Conservation (phyloP, 176 grass and related monocot species). For the Neostapfia colusana region DNA sequence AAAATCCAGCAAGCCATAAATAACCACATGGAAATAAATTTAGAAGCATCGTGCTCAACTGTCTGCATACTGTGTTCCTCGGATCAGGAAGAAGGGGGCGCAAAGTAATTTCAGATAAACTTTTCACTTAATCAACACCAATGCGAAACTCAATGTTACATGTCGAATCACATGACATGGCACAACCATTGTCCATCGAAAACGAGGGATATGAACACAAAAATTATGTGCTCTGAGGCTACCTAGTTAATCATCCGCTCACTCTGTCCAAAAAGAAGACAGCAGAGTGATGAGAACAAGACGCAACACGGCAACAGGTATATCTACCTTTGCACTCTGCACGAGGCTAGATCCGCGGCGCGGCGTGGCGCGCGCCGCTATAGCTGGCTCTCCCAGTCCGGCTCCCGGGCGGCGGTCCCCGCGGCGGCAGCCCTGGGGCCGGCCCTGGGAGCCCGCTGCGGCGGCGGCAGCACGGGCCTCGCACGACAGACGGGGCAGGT, state of each 20-base stretch:
- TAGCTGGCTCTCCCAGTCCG: constrained; percentile 43
- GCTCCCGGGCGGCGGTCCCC: constrained; percentile 16
- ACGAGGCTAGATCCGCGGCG: too few species aligned
- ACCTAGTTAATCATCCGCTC: not conserved
- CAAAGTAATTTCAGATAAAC: not conserved
- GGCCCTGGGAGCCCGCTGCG: constrained; percentile 14
- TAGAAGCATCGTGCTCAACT: not conserved
- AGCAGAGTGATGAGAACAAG: not conserved
- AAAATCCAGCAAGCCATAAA: not conserved
- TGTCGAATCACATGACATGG: not conserved
- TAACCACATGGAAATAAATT: not conserved
- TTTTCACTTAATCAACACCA: not conserved
- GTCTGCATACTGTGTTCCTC: not conserved
- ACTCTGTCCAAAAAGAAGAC: not conserved
- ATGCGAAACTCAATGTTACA: not conserved
- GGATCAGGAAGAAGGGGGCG: not conserved
- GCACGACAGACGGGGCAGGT: constrained; percentile 58
- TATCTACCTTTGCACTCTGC: constrained; percentile 7
- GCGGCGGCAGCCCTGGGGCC: not conserved
- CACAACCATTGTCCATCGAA: not conserved
- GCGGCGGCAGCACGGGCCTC: constrained; percentile 37
- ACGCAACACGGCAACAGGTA: constrained; percentile 3
- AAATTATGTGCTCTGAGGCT: constrained; percentile 9
- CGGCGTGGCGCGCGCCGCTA: constrained; percentile 11
- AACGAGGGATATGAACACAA: constrained; percentile 1